Percentiles rank a stretch among this genome's conserved stretches.
Evolutionary conservation across 768 basidiomycete genomes (phyloP).

Genomic region (Boletus huronensis): DNA sequence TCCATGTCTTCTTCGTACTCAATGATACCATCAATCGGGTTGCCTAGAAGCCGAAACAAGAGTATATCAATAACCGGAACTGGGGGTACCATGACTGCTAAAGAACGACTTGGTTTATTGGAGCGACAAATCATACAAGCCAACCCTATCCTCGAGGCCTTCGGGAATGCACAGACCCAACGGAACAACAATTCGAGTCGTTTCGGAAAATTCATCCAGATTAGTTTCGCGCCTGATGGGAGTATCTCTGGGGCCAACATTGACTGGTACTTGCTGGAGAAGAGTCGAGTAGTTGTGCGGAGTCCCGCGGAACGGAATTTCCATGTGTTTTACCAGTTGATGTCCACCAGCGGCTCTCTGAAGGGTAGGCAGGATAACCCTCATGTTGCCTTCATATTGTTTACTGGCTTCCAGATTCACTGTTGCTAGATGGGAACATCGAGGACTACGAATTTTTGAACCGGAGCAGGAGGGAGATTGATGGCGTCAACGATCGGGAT

Average conservation of each 20-base stretch:
- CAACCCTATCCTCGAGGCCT: slow-evolving; percentile 95
- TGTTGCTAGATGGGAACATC: slow-evolving; percentile 70
- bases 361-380: slow-evolving; percentile 48
- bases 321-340: slow-evolving; percentile 94
- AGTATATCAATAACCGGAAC: slow-evolving; percentile 45
- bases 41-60: slow-evolving; percentile 65
- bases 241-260: slow-evolving; percentile 97
- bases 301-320: slow-evolving; percentile 90
- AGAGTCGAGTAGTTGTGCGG: slow-evolving; percentile 88
- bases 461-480: slow-evolving; percentile 85
- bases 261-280: slow-evolving; percentile 98
- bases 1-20: slow-evolving; percentile 54
- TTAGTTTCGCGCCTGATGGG: slow-evolving; percentile 88
- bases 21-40: slow-evolving; percentile 60
- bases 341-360: slow-evolving; percentile 69
- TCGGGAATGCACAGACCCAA: slow-evolving; percentile 98
- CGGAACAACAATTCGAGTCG: slow-evolving; percentile 98
- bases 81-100: slow-evolving; percentile 50
- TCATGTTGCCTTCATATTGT: slow-evolving; percentile 1
- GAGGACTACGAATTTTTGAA: slow-evolving; percentile 91
- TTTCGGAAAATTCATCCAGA: slow-evolving; percentile 97
- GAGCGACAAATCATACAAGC: slow-evolving; percentile 97
- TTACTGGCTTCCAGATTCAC: slow-evolving; percentile 45
- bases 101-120: slow-evolving; percentile 78
- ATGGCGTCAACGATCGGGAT: slow-evolving; percentile 87